A percentile compares a stretch with the other conserved stretches of the same genome.
These are phyloP conservation scores for Metschnikowia bowlesiae DNA, from an alignment of 805 yeast genomes.

Conservation along the genomic window DNA sequence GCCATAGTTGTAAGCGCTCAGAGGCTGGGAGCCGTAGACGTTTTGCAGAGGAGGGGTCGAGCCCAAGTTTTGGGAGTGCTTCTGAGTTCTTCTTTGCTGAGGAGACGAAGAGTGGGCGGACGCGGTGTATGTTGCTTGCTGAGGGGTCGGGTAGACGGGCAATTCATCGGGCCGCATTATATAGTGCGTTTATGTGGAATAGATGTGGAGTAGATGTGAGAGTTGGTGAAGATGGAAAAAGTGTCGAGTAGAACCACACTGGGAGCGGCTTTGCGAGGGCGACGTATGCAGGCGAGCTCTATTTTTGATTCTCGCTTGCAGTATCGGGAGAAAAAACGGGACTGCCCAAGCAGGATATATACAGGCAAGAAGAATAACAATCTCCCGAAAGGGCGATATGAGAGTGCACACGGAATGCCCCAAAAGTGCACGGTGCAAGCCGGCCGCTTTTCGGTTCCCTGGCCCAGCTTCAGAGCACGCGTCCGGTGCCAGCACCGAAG, in stretches of 20 bases:
- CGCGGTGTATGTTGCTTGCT: constrained; percentile 31
- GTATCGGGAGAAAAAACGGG: not conserved
- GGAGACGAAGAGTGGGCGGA: constrained; percentile 8
- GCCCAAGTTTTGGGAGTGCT: constrained; percentile 8
- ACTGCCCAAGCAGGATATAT: not conserved
- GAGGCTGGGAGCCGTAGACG: constrained; percentile 1
- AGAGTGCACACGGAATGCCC: not conserved
- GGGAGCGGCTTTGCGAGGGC: not conserved
- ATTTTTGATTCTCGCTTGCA: not conserved
- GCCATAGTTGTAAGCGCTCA: not conserved
- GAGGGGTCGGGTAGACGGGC: constrained; percentile 45
- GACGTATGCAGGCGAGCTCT: not conserved
- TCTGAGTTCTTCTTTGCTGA: constrained; percentile 1
- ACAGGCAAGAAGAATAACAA: not conserved
- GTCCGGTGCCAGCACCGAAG: not conserved
- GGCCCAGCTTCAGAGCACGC: too few species aligned
- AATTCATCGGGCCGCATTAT: constrained; percentile 29
- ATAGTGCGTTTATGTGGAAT: not conserved
- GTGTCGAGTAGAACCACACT: constrained; percentile 1
- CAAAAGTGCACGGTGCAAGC: not conserved
- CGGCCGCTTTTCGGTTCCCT: not conserved
- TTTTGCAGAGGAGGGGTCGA: constrained; percentile 5
- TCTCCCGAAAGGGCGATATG: not conserved
- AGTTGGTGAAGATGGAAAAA: not conserved
- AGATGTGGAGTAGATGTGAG: not conserved